Percentiles rank a stretch among this genome's conserved stretches.
phyloP scores from a whole-genome alignment of 257 asterid genomes.

The Verbena officinalis region DNA sequence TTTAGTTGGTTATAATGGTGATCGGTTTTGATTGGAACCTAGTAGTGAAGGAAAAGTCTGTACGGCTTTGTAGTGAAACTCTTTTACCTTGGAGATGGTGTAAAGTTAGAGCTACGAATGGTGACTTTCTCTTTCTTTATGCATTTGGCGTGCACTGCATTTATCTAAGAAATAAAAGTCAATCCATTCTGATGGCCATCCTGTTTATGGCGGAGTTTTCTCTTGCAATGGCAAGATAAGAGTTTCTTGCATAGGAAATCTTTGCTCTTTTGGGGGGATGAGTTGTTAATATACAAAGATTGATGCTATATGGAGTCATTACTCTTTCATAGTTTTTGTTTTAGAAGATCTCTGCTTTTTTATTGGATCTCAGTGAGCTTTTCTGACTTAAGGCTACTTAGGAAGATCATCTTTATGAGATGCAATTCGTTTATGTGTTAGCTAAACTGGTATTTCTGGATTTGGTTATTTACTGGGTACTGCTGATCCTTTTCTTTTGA shows the following conservation, averaged over 20 bases:
- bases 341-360: neutral
- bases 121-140: neutral
- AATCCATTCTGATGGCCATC: neutral
- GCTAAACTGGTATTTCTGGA: constrained; percentile 8
- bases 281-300: neutral
- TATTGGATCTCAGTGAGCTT: neutral
- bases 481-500: constrained; percentile 21
- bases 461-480: neutral
- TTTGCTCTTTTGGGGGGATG: neutral
- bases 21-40: neutral
- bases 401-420: neutral
- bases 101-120: neutral
- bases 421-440: constrained; percentile 34
- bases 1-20: constrained; percentile 5
- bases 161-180: neutral
- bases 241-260: no score
- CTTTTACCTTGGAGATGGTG: neutral
- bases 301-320: constrained; percentile 4
- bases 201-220: neutral
- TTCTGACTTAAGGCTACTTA: neutral
- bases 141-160: constrained; percentile 1
- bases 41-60: neutral
- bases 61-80: neutral
- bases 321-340: neutral
- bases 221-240: neutral